Evolutionary conservation across 2,329 filamentous ascomycete genomes (phyloP).

Genomic region (Pseudocercospora musae): DNA sequence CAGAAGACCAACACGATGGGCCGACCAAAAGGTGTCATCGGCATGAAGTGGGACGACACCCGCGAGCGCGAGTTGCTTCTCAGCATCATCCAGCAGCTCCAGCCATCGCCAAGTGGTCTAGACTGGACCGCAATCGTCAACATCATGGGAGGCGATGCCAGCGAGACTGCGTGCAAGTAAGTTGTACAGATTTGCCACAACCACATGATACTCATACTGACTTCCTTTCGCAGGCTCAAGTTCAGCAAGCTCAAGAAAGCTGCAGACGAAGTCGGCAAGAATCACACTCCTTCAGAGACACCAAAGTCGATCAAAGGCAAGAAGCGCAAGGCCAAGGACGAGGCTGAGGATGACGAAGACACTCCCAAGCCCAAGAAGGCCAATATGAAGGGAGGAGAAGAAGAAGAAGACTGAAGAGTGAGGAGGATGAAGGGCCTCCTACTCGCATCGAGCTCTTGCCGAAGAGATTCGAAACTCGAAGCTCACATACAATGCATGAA

Average conservation of each 20-base stretch:
- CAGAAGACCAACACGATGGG: neutral
- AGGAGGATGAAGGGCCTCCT: too few species aligned
- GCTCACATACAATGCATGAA: neutral
- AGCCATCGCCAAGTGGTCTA: neutral
- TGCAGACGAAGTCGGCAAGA: neutral
- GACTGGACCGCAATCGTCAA: constrained; percentile 3
- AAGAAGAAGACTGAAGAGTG: neutral
- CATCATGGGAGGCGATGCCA: constrained; percentile 9
- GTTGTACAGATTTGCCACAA: neutral
- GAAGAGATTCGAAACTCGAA: too few species aligned
- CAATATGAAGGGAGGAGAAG: neutral
- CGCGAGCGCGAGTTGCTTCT: constrained; percentile 9
- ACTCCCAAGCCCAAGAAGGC: neutral
- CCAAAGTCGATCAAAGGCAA: neutral
- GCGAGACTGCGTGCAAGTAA: neutral
- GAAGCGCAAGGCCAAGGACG: constrained; percentile 5
- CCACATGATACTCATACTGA: neutral
- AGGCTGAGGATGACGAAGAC: neutral
- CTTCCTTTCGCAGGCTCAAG: neutral
- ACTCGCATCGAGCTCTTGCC: neutral
- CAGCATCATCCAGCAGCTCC: constrained; percentile 4
- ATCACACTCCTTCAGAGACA: neutral
- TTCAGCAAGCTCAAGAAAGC: constrained; percentile 12
- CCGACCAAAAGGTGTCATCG: neutral
- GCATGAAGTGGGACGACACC: constrained; percentile 10